Conservation (phyloP, 331 rosid species). For the Ulmus americana region DNA sequence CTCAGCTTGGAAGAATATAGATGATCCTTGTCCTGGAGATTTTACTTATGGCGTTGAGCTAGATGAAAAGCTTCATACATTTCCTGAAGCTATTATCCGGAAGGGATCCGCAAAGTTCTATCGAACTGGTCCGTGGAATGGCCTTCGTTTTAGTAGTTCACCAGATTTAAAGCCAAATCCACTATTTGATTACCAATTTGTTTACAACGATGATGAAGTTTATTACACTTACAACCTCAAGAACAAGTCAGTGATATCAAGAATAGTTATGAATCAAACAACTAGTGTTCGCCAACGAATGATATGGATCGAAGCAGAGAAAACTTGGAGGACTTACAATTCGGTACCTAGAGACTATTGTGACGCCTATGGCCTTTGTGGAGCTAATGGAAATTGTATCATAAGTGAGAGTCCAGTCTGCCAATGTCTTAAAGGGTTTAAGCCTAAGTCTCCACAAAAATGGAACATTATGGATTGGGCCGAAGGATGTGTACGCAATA, state of each 20-base stretch:
- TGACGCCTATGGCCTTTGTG: slow-evolving; percentile 37
- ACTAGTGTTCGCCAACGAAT: not conserved
- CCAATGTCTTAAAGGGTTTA: slow-evolving; percentile 43
- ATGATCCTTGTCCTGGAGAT: slow-evolving; percentile 49
- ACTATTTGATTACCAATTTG: slow-evolving; percentile 19
- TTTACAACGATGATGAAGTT: not conserved
- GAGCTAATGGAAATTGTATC: slow-evolving; percentile 34
- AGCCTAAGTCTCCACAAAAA: slow-evolving; percentile 23
- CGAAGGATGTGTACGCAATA: slow-evolving; percentile 41
- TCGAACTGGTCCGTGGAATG: slow-evolving; percentile 62
- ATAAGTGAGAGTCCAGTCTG: slow-evolving; percentile 30
- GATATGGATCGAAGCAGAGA: slow-evolving; percentile 22
- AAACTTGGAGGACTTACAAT: slow-evolving; percentile 26
- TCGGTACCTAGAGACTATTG: slow-evolving; percentile 36
- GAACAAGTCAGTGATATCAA: slow-evolving; percentile 12
- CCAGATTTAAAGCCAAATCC: slow-evolving; percentile 26
- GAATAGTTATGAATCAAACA: slow-evolving; percentile 25
- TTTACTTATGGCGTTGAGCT: slow-evolving; percentile 26
- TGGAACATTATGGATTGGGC: slow-evolving; percentile 47
- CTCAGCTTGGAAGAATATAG: slow-evolving; percentile 39
- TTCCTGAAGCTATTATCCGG: slow-evolving; percentile 39
- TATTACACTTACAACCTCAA: slow-evolving; percentile 25
- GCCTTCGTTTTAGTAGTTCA: slow-evolving; percentile 33
- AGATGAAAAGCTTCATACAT: not conserved
- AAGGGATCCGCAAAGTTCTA: slow-evolving; percentile 18